These are phyloP conservation scores for Excoecaria agallocha DNA, from an alignment of 345 rosid species.

Conservation along the genomic window DNA sequence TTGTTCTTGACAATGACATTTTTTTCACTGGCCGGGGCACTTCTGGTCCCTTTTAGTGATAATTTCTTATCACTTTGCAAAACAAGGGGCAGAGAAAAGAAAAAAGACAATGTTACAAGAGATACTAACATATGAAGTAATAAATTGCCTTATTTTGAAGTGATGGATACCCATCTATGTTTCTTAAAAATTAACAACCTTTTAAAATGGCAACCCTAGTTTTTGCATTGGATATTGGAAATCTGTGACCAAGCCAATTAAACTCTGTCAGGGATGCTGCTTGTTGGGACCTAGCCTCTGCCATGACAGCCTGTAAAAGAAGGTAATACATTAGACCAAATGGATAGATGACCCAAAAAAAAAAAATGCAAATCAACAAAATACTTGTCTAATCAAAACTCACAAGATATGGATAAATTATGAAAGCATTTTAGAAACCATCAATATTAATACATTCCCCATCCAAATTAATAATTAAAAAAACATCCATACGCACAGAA, in stretches of 20 bases:
- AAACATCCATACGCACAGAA: neutral
- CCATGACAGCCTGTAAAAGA: slow-evolving; percentile 80
- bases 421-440: neutral
- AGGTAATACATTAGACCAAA: neutral
- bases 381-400: slow-evolving; percentile 5
- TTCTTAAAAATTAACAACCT: slow-evolving; percentile 42
- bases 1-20: neutral
- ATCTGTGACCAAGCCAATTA: slow-evolving; percentile 90
- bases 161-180: neutral
- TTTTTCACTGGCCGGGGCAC: neutral
- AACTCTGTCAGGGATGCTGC: slow-evolving; percentile 96
- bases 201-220: slow-evolving; percentile 88
- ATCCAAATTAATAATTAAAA: neutral
- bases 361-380: slow-evolving; percentile 11
- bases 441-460: neutral
- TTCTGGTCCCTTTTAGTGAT: neutral
- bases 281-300: slow-evolving; percentile 97
- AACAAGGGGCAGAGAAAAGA: neutral
- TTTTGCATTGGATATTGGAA: slow-evolving; percentile 91
- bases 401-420: neutral
- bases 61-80: neutral
- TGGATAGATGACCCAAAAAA: neutral
- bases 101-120: neutral
- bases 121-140: neutral
- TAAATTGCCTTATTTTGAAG: neutral